These are phyloP conservation scores for Thozetella sp. DNA, from an alignment of 495 filamentous ascomycete genomes.

Conservation along the genomic window DNA sequence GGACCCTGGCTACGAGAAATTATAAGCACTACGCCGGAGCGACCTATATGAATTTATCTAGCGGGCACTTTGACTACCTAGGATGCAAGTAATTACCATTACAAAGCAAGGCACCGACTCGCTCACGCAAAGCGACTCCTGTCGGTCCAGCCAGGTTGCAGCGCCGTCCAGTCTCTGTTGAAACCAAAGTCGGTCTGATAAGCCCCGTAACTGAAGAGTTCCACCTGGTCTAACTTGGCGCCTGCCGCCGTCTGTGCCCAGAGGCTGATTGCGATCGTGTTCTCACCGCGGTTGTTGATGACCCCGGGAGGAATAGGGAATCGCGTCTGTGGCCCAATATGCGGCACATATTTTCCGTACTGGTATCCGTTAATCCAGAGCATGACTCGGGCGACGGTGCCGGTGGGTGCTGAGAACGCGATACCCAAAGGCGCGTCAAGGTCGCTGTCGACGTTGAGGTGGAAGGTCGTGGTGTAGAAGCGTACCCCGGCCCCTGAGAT, in stretches of 20 bases:
- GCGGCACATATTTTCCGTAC: constrained; percentile 43
- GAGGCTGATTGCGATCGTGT: constrained; percentile 53
- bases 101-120: too few relatives aligned
- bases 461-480: constrained; percentile 64
- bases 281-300: constrained; percentile 56
- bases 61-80: too few relatives aligned
- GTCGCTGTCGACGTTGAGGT: constrained; percentile 57
- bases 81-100: too few relatives aligned
- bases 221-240: constrained; percentile 17
- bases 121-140: constrained; percentile 25
- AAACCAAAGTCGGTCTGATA: constrained; percentile 48
- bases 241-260: constrained; percentile 41
- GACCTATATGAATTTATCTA: too few relatives aligned
- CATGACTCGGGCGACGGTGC: constrained; percentile 42
- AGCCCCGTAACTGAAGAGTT: constrained; percentile 22
- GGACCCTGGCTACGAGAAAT: too few relatives aligned
- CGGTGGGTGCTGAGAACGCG: constrained; percentile 9
- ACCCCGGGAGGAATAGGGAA: constrained; percentile 60
- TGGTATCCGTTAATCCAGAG: constrained; percentile 76
- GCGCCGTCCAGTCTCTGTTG: constrained; percentile 40
- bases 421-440: constrained; percentile 65
- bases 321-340: constrained; percentile 31
- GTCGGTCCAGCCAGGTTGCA: constrained; percentile 43
- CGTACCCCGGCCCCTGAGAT: constrained; percentile 55
- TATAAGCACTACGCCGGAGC: too few relatives aligned